Percentiles rank a stretch among this genome's conserved stretches.
Conservation (phyloP, 306 rosid species). For the Glycine latifolia region DNA sequence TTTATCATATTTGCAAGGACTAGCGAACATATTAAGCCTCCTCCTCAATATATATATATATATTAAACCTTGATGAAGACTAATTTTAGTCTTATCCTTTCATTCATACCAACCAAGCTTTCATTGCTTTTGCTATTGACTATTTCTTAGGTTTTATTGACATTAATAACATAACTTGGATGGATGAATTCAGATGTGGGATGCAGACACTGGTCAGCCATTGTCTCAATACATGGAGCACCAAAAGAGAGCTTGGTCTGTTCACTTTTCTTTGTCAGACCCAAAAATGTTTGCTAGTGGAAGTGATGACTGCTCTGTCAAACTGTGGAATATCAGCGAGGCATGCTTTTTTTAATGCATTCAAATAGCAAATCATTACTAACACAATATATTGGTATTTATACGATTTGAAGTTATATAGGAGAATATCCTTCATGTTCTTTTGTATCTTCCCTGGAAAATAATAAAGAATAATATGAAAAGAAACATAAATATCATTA, state of each 20-base stretch:
- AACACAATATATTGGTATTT: slow-evolving; percentile 13
- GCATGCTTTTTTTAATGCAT: slow-evolving; percentile 59
- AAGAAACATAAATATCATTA: slow-evolving; percentile 14
- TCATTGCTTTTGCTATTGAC: slow-evolving; percentile 19
- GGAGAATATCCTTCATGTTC: background rate
- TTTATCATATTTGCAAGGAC: background rate
- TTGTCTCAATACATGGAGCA: slow-evolving; percentile 83
- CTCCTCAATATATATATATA: no score
- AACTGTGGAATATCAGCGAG: slow-evolving; percentile 94
- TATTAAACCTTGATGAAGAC: background rate
- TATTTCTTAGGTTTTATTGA: slow-evolving; percentile 31
- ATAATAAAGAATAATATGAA: background rate
- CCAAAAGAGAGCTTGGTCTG: slow-evolving; percentile 92
- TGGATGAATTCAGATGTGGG: slow-evolving; percentile 86
- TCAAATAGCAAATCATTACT: background rate
- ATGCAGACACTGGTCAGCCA: slow-evolving; percentile 86
- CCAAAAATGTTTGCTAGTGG: slow-evolving; percentile 97
- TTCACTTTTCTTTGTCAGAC: slow-evolving; percentile 80
- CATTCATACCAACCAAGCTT: slow-evolving; percentile 13
- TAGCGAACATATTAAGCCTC: background rate
- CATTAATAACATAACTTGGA: slow-evolving; percentile 44
- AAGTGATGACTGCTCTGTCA: slow-evolving; percentile 90
- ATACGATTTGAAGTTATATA: slow-evolving; percentile 6
- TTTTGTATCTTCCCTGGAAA: background rate
- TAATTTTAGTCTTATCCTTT: background rate